Evolutionary conservation across 768 basidiomycete genomes (phyloP).

Genomic region (Clavaria fumosa): DNA sequence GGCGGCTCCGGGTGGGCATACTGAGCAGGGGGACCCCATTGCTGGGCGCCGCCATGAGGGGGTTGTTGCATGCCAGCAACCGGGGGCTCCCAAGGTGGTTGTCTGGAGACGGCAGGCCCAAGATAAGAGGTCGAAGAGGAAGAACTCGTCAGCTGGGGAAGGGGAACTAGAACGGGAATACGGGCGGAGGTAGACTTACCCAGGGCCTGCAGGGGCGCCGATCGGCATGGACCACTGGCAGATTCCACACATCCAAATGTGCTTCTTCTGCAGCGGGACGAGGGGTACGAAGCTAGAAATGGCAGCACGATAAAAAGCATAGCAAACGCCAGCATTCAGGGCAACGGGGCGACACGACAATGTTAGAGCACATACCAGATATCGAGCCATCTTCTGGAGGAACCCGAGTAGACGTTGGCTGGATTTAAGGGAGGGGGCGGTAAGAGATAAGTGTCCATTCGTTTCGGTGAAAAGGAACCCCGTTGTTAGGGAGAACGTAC

Average conservation of each 20-base stretch:
- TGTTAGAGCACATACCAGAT: no score
- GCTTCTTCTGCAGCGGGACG: constrained; percentile 44
- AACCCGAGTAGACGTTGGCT: constrained; percentile 49
- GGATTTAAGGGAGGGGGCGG: neutral
- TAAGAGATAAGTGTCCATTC: neutral
- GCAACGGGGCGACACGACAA: no score
- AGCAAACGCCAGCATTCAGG: no score
- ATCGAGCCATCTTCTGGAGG: constrained; percentile 60
- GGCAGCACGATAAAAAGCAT: neutral
- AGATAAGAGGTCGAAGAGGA: no score
- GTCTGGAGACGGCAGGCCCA: no score
- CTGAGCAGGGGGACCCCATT: neutral
- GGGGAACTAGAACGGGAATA: neutral
- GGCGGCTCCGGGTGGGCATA: neutral
- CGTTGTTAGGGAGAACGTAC: constrained; percentile 20
- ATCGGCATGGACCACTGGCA: constrained; percentile 49
- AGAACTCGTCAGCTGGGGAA: no score
- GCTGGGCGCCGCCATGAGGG: neutral
- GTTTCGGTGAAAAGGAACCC: neutral
- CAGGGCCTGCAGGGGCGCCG: no score
- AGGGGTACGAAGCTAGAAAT: constrained; percentile 38
- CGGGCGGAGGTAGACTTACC: neutral
- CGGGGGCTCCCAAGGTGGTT: neutral
- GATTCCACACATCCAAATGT: constrained; percentile 56
- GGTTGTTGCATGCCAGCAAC: neutral